Base-by-base conservation (phyloP, 768 basidiomycete genomes). In the Mrakia hoshinonis region DNA sequence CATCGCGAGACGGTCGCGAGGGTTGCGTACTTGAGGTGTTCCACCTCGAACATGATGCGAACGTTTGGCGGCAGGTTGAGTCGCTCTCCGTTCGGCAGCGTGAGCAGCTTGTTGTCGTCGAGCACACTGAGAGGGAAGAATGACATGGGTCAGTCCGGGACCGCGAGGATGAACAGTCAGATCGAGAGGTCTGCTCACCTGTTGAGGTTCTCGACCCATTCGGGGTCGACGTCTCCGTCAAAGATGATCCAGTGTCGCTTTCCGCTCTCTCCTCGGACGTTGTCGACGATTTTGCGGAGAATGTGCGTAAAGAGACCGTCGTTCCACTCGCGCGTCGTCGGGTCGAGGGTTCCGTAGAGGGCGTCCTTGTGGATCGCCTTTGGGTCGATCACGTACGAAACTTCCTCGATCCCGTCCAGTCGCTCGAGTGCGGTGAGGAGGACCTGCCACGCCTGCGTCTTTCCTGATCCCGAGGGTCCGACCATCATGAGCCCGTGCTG, bases 401-500 rank as follows among this genome's bases (percentile, higher is more conserved):
- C 86, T 12, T 95, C 93, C 80, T 99, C 96, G 54, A 86, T 81
- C 36, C 92, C 94, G 79, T 97, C 94, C 34, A 97, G 82, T 15
- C 91, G 85, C 79, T 96, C 91, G 63, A 98, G 83, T 0, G 96
- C 95, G 10, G 87, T 85, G 34, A 99, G 84, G 4, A 99, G 83
- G 52, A 97, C 91, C 76, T 89, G 89, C 96, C 96, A 98, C 0
- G 96, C 94, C 74, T 93, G 90, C 1, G 90, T 95, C 81, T 99
- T 99, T 39, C 96, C 96, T 61, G 86, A 92, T 34, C 95, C 96
- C 13, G 96, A 97, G 0, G 96, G 89, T 0, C 96, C 95, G 36
- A 99, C 96, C 92, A 99, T 96, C 96, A 99, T 98, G 51, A 99
- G 83, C 80, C 96, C 96, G 80, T 99, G 96, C 76, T 98, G 95